Evolutionary conservation across 2,329 filamentous ascomycete genomes (phyloP).

Genomic region (Geoglossum cookeanum): DNA sequence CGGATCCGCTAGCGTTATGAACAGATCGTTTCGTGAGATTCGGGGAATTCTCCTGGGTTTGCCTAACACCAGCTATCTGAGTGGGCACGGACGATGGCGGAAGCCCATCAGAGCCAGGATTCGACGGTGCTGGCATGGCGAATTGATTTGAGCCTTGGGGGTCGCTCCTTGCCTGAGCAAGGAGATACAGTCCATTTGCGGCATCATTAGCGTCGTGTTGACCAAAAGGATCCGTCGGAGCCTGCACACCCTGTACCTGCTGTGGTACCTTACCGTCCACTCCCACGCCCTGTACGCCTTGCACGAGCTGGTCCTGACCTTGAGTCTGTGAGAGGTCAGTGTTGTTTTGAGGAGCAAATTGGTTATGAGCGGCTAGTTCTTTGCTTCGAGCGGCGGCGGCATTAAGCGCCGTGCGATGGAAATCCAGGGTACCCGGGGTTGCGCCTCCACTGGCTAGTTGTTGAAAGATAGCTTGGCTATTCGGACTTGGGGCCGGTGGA

Average conservation of each 20-base stretch:
- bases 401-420: slow-evolving; percentile 79
- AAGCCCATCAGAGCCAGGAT: slow-evolving; percentile 12
- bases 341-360: slow-evolving; percentile 18
- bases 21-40: slow-evolving; percentile 27
- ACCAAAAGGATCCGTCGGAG: slow-evolving; percentile 49
- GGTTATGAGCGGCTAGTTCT: not conserved
- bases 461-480: slow-evolving; percentile 64
- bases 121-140: slow-evolving; percentile 23
- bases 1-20: slow-evolving; percentile 26
- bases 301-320: not conserved
- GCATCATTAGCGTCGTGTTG: slow-evolving; percentile 85
- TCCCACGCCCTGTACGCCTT: not conserved
- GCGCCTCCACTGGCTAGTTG: slow-evolving; percentile 62
- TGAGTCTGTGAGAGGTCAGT: slow-evolving; percentile 27
- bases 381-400: slow-evolving; percentile 47
- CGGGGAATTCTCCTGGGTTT: slow-evolving; percentile 27
- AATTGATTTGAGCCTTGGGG: slow-evolving; percentile 37
- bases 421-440: slow-evolving; percentile 81
- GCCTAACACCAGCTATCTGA: slow-evolving; percentile 8
- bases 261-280: slow-evolving; percentile 8
- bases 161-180: slow-evolving; percentile 51
- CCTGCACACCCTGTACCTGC: slow-evolving; percentile 13
- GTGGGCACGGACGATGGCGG: slow-evolving; percentile 24
- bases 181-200: slow-evolving; percentile 80
- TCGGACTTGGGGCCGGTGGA: slow-evolving; percentile 63